phyloP scores from a whole-genome alignment of 352 stramenopile genomes.

The Pseudoperonospora humuli region DNA sequence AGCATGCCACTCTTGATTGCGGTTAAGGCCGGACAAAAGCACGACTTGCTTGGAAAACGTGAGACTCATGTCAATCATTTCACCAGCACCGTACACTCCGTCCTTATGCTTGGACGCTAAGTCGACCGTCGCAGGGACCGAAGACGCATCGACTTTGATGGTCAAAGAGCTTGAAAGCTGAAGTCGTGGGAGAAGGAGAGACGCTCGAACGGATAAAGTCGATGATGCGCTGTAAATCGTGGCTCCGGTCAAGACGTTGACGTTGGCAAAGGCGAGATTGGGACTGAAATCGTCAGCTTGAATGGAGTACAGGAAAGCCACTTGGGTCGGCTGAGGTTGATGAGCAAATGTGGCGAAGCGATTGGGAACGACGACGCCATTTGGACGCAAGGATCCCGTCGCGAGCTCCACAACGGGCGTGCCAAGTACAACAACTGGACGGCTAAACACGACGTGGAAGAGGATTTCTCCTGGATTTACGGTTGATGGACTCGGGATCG shows the following conservation, averaged over 20 bases:
- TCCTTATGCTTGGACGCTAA: slow-evolving; percentile 43
- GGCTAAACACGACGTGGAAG: slow-evolving; percentile 58
- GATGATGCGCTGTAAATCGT: slow-evolving; percentile 43
- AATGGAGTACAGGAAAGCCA: slow-evolving; percentile 61
- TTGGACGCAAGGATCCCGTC: slow-evolving; percentile 44
- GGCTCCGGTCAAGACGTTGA: slow-evolving; percentile 30
- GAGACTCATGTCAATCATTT: slow-evolving; percentile 61
- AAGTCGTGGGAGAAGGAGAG: slow-evolving; percentile 29
- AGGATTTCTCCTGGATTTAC: slow-evolving; percentile 60
- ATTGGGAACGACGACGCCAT: slow-evolving; percentile 37
- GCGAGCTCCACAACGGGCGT: slow-evolving; percentile 44
- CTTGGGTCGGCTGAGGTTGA: slow-evolving; percentile 40
- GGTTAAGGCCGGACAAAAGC: slow-evolving; percentile 52
- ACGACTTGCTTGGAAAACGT: slow-evolving; percentile 61
- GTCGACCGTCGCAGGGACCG: slow-evolving; percentile 49
- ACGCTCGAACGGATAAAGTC: slow-evolving; percentile 26
- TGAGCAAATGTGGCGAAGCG: slow-evolving; percentile 33
- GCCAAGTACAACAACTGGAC: slow-evolving; percentile 38
- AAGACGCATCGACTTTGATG: slow-evolving; percentile 43
- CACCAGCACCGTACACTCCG: slow-evolving; percentile 45
- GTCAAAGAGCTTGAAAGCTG: slow-evolving; percentile 18
- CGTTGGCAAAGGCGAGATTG: slow-evolving; percentile 48
- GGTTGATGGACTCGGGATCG: slow-evolving; percentile 33
- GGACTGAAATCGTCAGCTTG: slow-evolving; percentile 39
- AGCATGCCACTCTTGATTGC: slow-evolving; percentile 46